Percentiles rank a stretch among this genome's conserved stretches.
Evolutionary conservation across 2,329 filamentous ascomycete genomes (phyloP).

Genomic region (Cryoendolithus antarcticus): DNA sequence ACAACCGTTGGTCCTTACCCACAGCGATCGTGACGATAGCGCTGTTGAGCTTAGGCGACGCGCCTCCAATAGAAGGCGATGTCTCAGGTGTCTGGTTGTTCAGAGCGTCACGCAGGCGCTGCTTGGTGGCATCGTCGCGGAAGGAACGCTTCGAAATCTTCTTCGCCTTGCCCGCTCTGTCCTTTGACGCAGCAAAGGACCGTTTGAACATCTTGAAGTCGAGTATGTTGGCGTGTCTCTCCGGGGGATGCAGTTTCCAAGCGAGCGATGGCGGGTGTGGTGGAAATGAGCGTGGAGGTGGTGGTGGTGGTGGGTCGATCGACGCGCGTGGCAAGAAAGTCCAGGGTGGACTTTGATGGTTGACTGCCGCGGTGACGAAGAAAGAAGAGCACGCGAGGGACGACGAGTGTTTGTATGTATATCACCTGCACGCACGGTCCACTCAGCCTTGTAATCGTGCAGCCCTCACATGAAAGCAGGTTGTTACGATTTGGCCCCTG

Average conservation of each 20-base stretch:
- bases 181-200: constrained; percentile 69
- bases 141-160: constrained; percentile 65
- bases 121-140: constrained; percentile 68
- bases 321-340: constrained; percentile 40
- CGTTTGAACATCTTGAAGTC: constrained; percentile 71
- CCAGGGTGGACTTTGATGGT: constrained; percentile 30
- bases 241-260: too few species aligned
- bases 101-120: constrained; percentile 78
- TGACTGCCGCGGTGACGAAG: constrained; percentile 23
- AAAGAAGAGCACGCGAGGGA: too few species aligned
- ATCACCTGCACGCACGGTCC: too few species aligned
- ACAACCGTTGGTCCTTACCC: constrained; percentile 73
- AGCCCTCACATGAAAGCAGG: too few species aligned
- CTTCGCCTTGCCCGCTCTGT: constrained; percentile 78
- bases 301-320: constrained; percentile 29
- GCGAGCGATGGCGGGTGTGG: constrained; percentile 38
- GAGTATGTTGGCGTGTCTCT: neutral
- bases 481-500: too few species aligned
- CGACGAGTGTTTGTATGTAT: too few species aligned
- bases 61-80: constrained; percentile 23
- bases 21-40: constrained; percentile 81
- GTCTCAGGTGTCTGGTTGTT: constrained; percentile 40
- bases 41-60: constrained; percentile 42
- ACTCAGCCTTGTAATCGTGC: too few species aligned
- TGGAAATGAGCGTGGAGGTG: constrained; percentile 32